Evolutionary conservation across 192 early-diverging fungal species (phyloP).

Genomic region (Endogone sp.): DNA sequence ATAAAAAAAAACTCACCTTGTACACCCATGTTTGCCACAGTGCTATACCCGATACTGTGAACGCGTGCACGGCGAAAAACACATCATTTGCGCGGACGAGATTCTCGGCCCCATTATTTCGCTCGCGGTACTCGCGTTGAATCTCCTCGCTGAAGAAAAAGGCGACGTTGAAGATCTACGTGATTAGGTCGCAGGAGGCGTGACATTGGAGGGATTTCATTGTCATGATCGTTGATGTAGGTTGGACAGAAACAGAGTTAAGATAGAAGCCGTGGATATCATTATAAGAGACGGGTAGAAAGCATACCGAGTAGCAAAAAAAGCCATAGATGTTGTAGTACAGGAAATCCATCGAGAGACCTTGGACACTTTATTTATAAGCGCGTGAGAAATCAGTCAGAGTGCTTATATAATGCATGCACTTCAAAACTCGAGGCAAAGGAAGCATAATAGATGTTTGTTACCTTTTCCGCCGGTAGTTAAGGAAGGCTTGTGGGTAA

Average conservation of each 20-base stretch:
- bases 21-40: conserved; percentile 64
- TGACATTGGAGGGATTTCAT: no score
- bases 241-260: no score
- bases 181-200: no score
- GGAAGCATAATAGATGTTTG: background rate
- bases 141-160: conserved; percentile 65
- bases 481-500: conserved; percentile 82
- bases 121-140: conserved; percentile 65
- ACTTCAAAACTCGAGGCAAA: background rate
- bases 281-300: no score
- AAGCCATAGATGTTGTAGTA: conserved; percentile 87
- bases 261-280: background rate
- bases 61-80: conserved; percentile 84
- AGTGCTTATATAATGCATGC: background rate
- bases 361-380: conserved; percentile 78
- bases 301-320: conserved; percentile 67
- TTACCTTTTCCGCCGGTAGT: conserved; percentile 68
- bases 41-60: conserved; percentile 55
- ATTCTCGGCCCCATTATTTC: conserved; percentile 65
- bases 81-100: conserved; percentile 83
- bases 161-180: conserved; percentile 68
- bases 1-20: no score
- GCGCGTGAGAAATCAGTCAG: background rate
- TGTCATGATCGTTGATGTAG: background rate
- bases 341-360: conserved; percentile 89